These are phyloP conservation scores for Syncephalastrum racemosum DNA, from an alignment of 371 early-diverging fungal species.

Conservation along the genomic window DNA sequence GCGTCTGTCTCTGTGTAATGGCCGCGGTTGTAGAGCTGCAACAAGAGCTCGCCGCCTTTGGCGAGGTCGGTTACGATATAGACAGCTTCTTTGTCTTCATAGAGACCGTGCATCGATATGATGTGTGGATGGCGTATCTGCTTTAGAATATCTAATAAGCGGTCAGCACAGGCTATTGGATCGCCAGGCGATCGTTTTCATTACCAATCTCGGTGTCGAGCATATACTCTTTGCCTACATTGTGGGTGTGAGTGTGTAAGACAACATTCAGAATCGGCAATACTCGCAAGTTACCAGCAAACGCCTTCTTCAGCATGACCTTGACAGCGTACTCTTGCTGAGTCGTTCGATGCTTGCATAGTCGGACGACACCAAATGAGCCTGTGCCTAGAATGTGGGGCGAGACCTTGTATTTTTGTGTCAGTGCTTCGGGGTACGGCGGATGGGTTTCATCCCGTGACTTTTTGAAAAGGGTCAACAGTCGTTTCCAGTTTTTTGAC, in stretches of 20 bases:
- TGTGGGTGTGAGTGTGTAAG: background rate
- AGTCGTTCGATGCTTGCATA: slow-evolving; percentile 51
- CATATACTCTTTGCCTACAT: slow-evolving; percentile 73
- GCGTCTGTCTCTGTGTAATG: slow-evolving; percentile 80
- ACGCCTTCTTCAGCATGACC: slow-evolving; percentile 71
- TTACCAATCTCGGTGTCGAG: slow-evolving; percentile 74
- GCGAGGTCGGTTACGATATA: slow-evolving; percentile 85
- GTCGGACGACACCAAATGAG: slow-evolving; percentile 81
- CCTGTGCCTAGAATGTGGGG: slow-evolving; percentile 61
- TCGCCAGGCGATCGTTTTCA: background rate
- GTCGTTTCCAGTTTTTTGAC: slow-evolving; percentile 28
- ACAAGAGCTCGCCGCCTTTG: slow-evolving; percentile 86
- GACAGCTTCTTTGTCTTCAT: slow-evolving; percentile 76
- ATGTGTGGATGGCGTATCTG: slow-evolving; percentile 80
- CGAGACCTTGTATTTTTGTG: slow-evolving; percentile 41
- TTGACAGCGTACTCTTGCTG: slow-evolving; percentile 75
- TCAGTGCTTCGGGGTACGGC: slow-evolving; percentile 36
- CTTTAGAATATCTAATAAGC: slow-evolving; percentile 61
- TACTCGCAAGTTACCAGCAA: slow-evolving; percentile 33
- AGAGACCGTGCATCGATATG: slow-evolving; percentile 76
- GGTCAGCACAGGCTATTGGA: background rate
- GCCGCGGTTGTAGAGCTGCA: slow-evolving; percentile 75
- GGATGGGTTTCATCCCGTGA: slow-evolving; percentile 32
- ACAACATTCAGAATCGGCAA: background rate
- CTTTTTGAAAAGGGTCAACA: slow-evolving; percentile 44